phyloP scores from a whole-genome alignment of 2,329 filamentous ascomycete genomes.

The Hypoxylon sp. region DNA sequence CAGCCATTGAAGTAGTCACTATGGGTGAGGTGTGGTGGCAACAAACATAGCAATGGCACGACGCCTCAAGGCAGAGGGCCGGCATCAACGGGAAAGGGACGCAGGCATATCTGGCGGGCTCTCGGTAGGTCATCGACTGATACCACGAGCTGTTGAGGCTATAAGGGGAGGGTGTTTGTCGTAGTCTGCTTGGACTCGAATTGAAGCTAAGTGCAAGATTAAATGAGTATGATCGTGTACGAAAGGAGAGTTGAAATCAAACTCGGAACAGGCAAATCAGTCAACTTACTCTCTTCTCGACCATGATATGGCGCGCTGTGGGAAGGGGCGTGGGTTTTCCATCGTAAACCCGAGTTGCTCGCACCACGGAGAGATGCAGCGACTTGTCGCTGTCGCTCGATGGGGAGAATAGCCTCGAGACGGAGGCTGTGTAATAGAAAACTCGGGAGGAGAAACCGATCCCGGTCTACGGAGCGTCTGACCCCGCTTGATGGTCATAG shows the following conservation, averaged over 20 bases:
- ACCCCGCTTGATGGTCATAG: conserved; percentile 28
- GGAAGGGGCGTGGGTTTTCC: conserved; percentile 18
- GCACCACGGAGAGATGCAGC: conserved; percentile 37
- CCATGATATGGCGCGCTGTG: conserved; percentile 17
- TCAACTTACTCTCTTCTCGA: conserved; percentile 33
- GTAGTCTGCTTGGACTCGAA: conserved; percentile 31
- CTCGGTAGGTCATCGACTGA: conserved; percentile 15
- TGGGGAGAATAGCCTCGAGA: conserved; percentile 21
- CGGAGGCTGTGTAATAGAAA: conserved; percentile 16
- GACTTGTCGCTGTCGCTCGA: conserved; percentile 16
- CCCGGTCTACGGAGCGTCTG: conserved; percentile 15
- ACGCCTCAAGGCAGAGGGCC: conserved; percentile 32
- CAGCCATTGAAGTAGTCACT: conserved; percentile 14
- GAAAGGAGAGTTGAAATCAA: not conserved
- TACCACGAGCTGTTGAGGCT: conserved; percentile 16
- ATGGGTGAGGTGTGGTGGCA: conserved; percentile 22
- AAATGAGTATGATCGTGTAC: conserved; percentile 6
- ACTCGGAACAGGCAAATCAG: not conserved
- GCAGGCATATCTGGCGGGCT: conserved; percentile 29
- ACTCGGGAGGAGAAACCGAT: conserved; percentile 19
- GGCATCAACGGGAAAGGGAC: conserved; percentile 34
- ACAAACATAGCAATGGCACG: conserved; percentile 23
- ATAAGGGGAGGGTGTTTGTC: conserved; percentile 13
- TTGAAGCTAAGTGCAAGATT: conserved; percentile 24
- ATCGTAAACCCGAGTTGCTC: conserved; percentile 37